Evolutionary conservation across 2,329 filamentous ascomycete genomes (phyloP), one percentile per base, ranked within the genome.

Genomic region (Diaporthe capsici): DNA sequence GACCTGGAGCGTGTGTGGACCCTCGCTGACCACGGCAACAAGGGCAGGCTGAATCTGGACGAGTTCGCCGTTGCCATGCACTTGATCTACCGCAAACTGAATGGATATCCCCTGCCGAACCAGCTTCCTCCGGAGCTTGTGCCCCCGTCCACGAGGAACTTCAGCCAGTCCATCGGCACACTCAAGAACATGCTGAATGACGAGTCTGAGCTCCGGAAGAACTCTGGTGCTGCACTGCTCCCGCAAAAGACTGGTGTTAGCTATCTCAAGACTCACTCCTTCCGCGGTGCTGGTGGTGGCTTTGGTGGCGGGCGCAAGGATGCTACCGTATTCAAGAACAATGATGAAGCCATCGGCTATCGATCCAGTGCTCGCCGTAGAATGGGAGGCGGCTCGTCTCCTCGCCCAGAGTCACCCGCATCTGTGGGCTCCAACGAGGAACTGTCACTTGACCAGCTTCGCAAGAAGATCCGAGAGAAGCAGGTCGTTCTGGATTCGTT

Each of bases 51-150:
- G 42, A 96, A 99, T 81, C 91, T 98, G 81, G 97, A 99, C 82
- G 97, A 99, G 82, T 99, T 99, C 82, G 96, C 97, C 12, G 96
- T 99, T 71, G 95, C 96, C 13, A 99, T 99, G 97, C 97, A 99
- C 89, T 87, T 99, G 85, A 99, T 99, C 81, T 99, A 99, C 86
- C 91, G 97, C 80, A 98, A 97, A 83, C 90, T 99, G 72, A 98
- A 99, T 81, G 96, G 96, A 49, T 98, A 98, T 81, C 96, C 96
- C 1, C 89, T 98, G 44, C 97, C 97, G 22, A 94, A 92, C 81
- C 93, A 93, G 60, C 89, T 99, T 15, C 97, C 97, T 12, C 92
- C 97, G 0, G 97, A 99, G 87, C 91, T 99, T 76, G 93, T 98
- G 9, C 97, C 97, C 31, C 97, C 97, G 2, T 98, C 97, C 1